Evolutionary conservation across 805 yeast species (phyloP).

Genomic region (Tetrapisispora iriomotensis): DNA sequence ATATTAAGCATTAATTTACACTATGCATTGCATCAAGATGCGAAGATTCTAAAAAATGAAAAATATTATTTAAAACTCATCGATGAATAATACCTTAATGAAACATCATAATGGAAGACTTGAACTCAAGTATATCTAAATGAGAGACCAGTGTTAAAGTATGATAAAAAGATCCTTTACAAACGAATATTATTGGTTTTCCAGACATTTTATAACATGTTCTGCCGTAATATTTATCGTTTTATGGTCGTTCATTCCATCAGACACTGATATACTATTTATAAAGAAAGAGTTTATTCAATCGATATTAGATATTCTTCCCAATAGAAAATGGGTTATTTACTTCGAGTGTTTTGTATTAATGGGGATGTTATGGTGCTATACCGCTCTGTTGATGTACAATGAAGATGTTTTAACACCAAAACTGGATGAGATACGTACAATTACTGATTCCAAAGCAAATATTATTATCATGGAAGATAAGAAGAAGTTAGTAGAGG

Average conservation of each 20-base stretch:
- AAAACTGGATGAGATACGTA: constrained; percentile 46
- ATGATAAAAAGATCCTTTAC: neutral
- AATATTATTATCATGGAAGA: constrained; percentile 23
- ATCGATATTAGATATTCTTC: constrained; percentile 54
- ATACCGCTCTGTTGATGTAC: constrained; percentile 60
- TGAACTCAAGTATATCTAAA: too few relatives aligned
- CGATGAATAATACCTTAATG: neutral
- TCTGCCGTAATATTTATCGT: constrained; percentile 47
- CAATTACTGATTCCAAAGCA: constrained; percentile 61
- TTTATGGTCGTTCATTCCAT: constrained; percentile 68
- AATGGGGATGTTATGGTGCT: constrained; percentile 61
- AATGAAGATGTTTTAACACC: constrained; percentile 68
- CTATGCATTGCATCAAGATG: too few relatives aligned
- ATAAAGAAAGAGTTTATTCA: constrained; percentile 32
- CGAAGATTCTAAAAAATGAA: neutral
- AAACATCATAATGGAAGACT: too few relatives aligned
- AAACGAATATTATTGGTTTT: constrained; percentile 78
- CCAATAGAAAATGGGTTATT: constrained; percentile 87
- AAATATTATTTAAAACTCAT: neutral
- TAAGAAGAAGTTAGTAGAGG: constrained; percentile 10
- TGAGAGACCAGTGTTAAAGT: too few relatives aligned
- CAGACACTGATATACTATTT: constrained; percentile 5
- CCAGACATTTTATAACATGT: constrained; percentile 60
- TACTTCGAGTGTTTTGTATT: constrained; percentile 65
- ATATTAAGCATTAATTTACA: too few relatives aligned